Base-by-base conservation (phyloP, 495 filamentous ascomycete species). In the Neurospora tetrasperma region DNA sequence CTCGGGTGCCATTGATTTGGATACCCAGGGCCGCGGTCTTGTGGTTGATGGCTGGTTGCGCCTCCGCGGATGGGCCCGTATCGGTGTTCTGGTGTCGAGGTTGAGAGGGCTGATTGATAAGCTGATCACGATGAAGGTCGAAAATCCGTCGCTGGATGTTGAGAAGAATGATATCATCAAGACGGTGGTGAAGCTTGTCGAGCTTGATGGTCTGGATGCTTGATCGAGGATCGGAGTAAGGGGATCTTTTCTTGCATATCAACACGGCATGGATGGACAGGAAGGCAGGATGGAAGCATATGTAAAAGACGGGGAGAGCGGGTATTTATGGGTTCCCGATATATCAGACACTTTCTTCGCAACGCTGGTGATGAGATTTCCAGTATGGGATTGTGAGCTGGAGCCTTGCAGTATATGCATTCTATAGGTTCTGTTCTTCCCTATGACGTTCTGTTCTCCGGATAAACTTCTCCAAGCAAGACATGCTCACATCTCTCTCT, bases 1-100 rank as follows among this genome's bases (percentile, higher is more conserved):
- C 82, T 90, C 90, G 10, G 95, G 94, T 9, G 85, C 88, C 12
- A 93, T 98, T 62, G 85, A 86, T 66, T 87, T 99, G 3, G 96
- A 99, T 80, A 97, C 94, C 0, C 86, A 92, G 59, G 96, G 95
- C 3, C 87, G 95, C 9, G 96, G 96, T 5, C 83, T 99, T 3
- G 83, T 98, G 16, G 93, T 99, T 6, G 96, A 98, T 82, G 94
- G 93, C 48, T 98, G 96, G 96, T 81, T 98, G 43, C 86, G 92
- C 41, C 83, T 98, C 31, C 87, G 94, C 8, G 96, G 96, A 3
- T 98, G 96, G 96, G 96, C 96, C 3, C 85, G 96, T 27, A 94
- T 99, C 71, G 96, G 96, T 12, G 95, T 97, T 8, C 81, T 99
- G 71, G 92, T 98, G 14, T 92, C 90, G 16, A 85, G 94, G 70